Percentiles rank a stretch among this genome's conserved stretches.
These are phyloP conservation scores for Cyclotella atomus DNA, from an alignment of 108 stramenopile genomes.

Conservation along the genomic window DNA sequence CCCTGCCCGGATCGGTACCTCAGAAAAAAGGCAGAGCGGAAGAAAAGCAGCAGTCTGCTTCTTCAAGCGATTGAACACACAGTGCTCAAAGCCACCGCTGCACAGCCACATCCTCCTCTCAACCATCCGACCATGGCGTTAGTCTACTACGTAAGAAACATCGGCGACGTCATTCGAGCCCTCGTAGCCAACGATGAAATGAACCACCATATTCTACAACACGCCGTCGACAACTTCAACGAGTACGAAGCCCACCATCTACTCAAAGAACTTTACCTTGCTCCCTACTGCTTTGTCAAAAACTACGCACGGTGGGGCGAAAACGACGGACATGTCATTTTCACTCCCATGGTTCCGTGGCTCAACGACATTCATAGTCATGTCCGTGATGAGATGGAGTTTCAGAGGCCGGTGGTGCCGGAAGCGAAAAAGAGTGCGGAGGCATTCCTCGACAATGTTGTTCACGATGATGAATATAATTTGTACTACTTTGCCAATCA, in stretches of 20 bases:
- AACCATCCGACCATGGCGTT: not conserved
- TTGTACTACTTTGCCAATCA: not conserved
- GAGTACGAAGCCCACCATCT: no score
- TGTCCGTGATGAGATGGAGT: not conserved
- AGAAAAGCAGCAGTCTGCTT: not conserved
- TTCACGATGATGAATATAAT: not conserved
- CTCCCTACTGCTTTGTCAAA: conserved; percentile 5
- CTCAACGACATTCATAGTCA: not conserved
- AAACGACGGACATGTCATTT: not conserved
- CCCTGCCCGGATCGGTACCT: no score
- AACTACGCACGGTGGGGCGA: not conserved
- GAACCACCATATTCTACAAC: not conserved
- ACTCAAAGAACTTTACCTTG: not conserved
- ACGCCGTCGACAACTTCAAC: not conserved
- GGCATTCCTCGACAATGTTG: not conserved
- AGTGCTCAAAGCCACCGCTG: no score
- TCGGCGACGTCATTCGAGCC: not conserved
- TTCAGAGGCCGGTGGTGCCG: not conserved
- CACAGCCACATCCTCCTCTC: not conserved
- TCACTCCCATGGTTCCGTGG: not conserved
- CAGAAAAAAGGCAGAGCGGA: no score
- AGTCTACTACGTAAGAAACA: not conserved
- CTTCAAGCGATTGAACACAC: not conserved
- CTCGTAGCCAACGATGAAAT: not conserved
- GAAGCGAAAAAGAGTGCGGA: not conserved